Evolutionary conservation across 805 yeast species (phyloP), one percentile per base, ranked within the genome.

Genomic region (Metschnikowia anglica): DNA sequence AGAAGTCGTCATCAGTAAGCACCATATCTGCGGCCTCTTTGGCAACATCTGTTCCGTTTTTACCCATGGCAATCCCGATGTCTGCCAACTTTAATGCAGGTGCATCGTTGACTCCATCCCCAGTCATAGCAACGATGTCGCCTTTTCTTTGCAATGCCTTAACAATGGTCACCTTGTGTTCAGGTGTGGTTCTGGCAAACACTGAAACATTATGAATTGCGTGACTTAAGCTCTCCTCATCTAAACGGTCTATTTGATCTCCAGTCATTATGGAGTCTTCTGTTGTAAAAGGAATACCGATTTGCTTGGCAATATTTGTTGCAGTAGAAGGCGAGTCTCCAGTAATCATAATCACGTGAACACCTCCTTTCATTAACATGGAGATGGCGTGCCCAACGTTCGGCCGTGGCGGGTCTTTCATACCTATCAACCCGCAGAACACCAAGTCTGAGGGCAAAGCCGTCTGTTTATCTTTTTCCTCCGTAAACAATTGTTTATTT

Each of bases 11-110:
- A 66, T 91, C 97, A 3, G 96, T 91, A 50, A 91, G 74, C 41
- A 91, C 91, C 98, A 91, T 91, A 65, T 91, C 99, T 2, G 97
- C 87, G 2, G 98, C 98, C 64, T 91, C 99, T 59, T 91, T 91
- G 37, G 99, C 99, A 30, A 91, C 99, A 65, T 91, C 99, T 0
- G 98, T 93, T 46, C 99, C 99, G 70, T 85, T 83, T 54, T 79
- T 80, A 47, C 89, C 93, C 93, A 90, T 89, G 11, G 96, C 83
- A 54, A 91, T 88, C 58, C 98, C 98, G 54, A 90, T 90, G 66
- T 90, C 97, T 2, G 98, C 97, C 54, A 90, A 74, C 61, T 91
- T 90, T 55, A 91, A 74, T 4, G 98, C 97, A n/a, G 98, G 98
- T 0, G 98, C 98, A 72, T 90, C 98, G 63, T 90, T 90, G 11